These are phyloP conservation scores for Spiromastix sp. DNA, from an alignment of 2,329 filamentous ascomycete genomes.

Conservation along the genomic window DNA sequence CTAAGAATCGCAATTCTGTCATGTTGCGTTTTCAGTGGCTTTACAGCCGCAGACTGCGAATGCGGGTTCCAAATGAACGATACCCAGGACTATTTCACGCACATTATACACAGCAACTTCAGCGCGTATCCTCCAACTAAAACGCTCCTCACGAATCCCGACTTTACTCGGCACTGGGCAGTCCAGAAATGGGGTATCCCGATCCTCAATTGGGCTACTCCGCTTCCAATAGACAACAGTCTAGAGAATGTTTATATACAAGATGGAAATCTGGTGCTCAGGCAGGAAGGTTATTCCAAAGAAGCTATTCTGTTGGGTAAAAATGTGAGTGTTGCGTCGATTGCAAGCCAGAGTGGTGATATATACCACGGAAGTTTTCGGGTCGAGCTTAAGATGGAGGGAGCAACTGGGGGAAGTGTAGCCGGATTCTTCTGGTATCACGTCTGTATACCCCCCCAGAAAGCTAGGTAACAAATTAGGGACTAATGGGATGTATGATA, in stretches of 20 bases:
- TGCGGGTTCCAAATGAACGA: conserved; percentile 13
- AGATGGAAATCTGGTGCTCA: conserved; percentile 15
- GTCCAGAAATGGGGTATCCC: conserved; percentile 18
- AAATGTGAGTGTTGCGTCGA: conserved; percentile 18
- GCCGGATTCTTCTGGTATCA: conserved; percentile 22
- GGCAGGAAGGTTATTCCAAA: conserved; percentile 16
- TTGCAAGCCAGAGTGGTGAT: conserved; percentile 14
- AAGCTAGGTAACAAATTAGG: not conserved
- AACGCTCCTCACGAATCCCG: conserved; percentile 11
- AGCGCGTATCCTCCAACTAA: conserved; percentile 11
- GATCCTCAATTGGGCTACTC: conserved; percentile 14
- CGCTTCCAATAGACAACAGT: conserved; percentile 16
- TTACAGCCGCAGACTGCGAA: conserved; percentile 10
- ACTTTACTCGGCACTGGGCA: conserved; percentile 17
- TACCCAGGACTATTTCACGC: conserved; percentile 16
- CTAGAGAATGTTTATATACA: conserved; percentile 18
- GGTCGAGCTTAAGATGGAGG: conserved; percentile 17
- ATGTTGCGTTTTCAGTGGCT: not conserved
- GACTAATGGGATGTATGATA: conserved; percentile 1
- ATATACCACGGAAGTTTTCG: conserved; percentile 19
- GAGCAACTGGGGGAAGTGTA: conserved; percentile 17
- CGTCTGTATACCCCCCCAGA: conserved; percentile 10
- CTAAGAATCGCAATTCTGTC: not conserved
- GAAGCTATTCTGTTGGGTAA: conserved; percentile 10
- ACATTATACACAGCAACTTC: conserved; percentile 18